These are phyloP conservation scores for Coffea humblotiana DNA, from an alignment of 305 asterid species.

Conservation along the genomic window DNA sequence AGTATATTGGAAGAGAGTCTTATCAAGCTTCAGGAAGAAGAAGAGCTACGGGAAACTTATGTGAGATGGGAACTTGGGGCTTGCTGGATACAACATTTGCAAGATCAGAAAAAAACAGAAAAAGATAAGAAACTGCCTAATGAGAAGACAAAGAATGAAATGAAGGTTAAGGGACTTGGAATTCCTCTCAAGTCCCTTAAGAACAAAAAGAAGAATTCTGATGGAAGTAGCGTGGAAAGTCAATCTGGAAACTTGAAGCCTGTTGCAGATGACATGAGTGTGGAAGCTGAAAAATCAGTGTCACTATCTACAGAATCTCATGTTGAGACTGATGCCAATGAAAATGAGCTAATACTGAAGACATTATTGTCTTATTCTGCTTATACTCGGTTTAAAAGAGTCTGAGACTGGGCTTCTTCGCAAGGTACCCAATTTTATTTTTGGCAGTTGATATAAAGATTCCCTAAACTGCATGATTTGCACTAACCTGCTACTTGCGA, in stretches of 20 bases:
- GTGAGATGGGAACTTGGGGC: slow-evolving; percentile 99
- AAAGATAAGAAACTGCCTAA: slow-evolving; percentile 72
- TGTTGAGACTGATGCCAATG: slow-evolving; percentile 49
- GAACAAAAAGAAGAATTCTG: slow-evolving; percentile 67
- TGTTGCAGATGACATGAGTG: slow-evolving; percentile 40
- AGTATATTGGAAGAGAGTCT: slow-evolving; percentile 80
- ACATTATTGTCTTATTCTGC: slow-evolving; percentile 68
- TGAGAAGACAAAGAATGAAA: slow-evolving; percentile 75
- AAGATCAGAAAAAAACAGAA: slow-evolving; percentile 91
- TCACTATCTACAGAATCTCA: slow-evolving; percentile 42
- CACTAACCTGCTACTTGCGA: slow-evolving; percentile 36
- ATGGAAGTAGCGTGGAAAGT: slow-evolving; percentile 43
- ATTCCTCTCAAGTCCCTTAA: slow-evolving; percentile 84
- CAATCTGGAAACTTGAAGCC: slow-evolving; percentile 44
- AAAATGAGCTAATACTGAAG: slow-evolving; percentile 62
- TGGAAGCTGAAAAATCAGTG: slow-evolving; percentile 47
- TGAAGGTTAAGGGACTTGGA: slow-evolving; percentile 99
- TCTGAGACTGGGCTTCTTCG: slow-evolving; percentile 90
- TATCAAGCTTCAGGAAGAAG: slow-evolving; percentile 73
- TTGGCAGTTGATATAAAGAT: slow-evolving; percentile 12
- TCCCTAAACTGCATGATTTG: slow-evolving; percentile 12
- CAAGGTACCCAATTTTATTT: slow-evolving; percentile 51
- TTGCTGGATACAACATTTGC: slow-evolving; percentile 98
- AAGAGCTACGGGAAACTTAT: slow-evolving; percentile 53
- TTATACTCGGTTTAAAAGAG: slow-evolving; percentile 69